Evolutionary conservation across 2,329 filamentous ascomycete species (phyloP), one percentile per base, ranked within the genome.

Genomic region (Neofusicoccum kwambonambiense): DNA sequence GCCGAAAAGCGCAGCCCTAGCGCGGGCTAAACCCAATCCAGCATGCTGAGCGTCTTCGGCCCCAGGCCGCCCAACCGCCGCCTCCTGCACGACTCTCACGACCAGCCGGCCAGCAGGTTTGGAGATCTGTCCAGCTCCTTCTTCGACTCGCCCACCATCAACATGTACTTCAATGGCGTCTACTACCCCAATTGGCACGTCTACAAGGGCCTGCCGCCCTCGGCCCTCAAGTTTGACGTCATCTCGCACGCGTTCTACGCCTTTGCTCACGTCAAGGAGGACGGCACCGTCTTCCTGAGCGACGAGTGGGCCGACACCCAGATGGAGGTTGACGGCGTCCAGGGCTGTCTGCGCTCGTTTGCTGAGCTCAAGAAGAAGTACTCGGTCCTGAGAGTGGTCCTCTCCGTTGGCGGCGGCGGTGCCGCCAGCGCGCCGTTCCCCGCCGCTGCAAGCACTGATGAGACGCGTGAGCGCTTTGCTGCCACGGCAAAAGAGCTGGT

Each of bases 181-280:
- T 95, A 94, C 79, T 95, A 92, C 76, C 90, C 90, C n/a, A 94
- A 92, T 77, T 88, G 87, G 79, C 83, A 88, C 65, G 86, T 92
- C 69, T 92, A 93, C 77, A 83, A 84, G 64, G 86, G 89, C 68
- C 87, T 91, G 70, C 90, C 90, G 15, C 91, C 91, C 0, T 90
- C 87, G 1, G 87, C 87, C 64, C 80, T 94, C 72, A 90, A 91
- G 74, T 87, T 92, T 75, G 86, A 86, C 69, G 91, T 89, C 71
- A 88, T 94, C 71, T 93, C 89, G 69, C 89, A 92, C 73, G 87
- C 93, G 31, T 93, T 93, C 77, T 97, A 22, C 82, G 95, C 50
- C 82, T 95, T 51, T 88, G 91, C 27, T 83, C 95, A 19, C 87
- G 91, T 27, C 91, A 94, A 76, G 89, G 89, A 27, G 92, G 89